These are phyloP conservation scores for Coemansia sp. DNA, from an alignment of 192 early-diverging fungal species.

Conservation along the genomic window DNA sequence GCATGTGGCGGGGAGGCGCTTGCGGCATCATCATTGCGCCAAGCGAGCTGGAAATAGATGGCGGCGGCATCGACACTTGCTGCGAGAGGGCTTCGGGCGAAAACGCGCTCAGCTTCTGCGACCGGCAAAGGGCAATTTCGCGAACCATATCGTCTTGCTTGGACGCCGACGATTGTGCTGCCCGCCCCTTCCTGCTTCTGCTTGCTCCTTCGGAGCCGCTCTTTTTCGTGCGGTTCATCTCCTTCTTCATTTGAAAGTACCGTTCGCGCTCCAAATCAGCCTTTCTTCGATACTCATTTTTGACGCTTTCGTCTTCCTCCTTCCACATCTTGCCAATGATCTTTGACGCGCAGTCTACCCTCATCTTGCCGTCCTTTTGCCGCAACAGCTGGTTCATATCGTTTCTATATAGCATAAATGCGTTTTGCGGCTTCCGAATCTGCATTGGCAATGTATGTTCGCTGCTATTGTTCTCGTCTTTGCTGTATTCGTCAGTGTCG, in stretches of 20 bases:
- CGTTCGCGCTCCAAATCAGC: slow-evolving; percentile 19
- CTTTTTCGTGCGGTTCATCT: slow-evolving; percentile 19
- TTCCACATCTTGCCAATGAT: slow-evolving; percentile 39
- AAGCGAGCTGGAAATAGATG: slow-evolving; percentile 3
- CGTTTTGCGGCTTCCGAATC: slow-evolving; percentile 45
- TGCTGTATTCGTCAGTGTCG: background rate
- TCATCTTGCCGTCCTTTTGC: slow-evolving; percentile 14
- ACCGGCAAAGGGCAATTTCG: slow-evolving; percentile 6
- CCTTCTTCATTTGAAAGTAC: slow-evolving; percentile 50
- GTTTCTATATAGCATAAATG: slow-evolving; percentile 42
- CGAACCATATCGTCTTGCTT: background rate
- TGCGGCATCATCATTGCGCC: background rate
- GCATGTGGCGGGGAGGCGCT: slow-evolving; percentile 4
- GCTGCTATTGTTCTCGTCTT: background rate
- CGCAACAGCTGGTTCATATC: slow-evolving; percentile 28
- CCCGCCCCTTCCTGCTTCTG: background rate
- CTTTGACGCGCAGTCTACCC: slow-evolving; percentile 28
- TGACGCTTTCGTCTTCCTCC: slow-evolving; percentile 19
- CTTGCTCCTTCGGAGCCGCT: slow-evolving; percentile 24
- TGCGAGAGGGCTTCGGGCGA: slow-evolving; percentile 37
- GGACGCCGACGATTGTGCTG: background rate
- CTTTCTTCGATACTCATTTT: slow-evolving; percentile 18
- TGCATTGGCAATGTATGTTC: background rate
- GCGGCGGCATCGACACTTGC: background rate
- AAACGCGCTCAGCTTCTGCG: slow-evolving; percentile 32